Conservation (phyloP, 768 basidiomycete genomes). For the Cystofilobasidium ferigula region DNA sequence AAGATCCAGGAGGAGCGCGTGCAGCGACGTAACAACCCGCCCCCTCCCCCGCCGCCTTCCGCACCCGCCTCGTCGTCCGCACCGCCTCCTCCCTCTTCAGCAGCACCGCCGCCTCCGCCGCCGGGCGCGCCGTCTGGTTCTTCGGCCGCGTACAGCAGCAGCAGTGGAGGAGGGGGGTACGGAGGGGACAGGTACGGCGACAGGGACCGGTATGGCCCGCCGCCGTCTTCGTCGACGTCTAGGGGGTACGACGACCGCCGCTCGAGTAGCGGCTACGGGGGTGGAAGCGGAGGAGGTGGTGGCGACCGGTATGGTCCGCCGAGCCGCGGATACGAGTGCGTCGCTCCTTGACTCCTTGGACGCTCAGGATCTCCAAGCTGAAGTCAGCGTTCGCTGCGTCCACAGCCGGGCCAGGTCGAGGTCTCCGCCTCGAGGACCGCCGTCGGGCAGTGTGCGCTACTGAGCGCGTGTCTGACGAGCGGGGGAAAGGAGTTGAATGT, state of each 20-base stretch:
- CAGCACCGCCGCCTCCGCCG: conserved; percentile 20
- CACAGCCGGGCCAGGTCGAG: conserved; percentile 5
- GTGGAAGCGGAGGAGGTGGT: background rate
- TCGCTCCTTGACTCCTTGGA: background rate
- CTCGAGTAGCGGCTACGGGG: background rate
- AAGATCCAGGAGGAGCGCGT: conserved; percentile 86
- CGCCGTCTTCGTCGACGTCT: too few species aligned
- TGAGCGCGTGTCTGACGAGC: too few species aligned
- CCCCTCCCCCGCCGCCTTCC: conserved; percentile 24
- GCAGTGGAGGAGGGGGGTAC: background rate
- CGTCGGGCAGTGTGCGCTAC: background rate
- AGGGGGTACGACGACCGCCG: background rate
- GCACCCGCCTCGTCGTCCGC: conserved; percentile 31
- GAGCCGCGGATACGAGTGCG: background rate
- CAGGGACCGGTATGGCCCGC: background rate
- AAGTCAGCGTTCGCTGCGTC: too few species aligned
- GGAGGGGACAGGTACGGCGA: background rate
- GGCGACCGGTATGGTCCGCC: background rate
- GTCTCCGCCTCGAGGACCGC: background rate
- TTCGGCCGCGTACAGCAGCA: background rate
- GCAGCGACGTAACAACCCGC: conserved; percentile 43
- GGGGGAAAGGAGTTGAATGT: too few species aligned
- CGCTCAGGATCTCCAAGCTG: too few species aligned
- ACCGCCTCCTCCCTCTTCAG: conserved; percentile 21
- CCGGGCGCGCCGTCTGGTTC: background rate